phyloP scores from a whole-genome alignment of 805 yeast genomes.

The Yamadazyma akitaensis region DNA sequence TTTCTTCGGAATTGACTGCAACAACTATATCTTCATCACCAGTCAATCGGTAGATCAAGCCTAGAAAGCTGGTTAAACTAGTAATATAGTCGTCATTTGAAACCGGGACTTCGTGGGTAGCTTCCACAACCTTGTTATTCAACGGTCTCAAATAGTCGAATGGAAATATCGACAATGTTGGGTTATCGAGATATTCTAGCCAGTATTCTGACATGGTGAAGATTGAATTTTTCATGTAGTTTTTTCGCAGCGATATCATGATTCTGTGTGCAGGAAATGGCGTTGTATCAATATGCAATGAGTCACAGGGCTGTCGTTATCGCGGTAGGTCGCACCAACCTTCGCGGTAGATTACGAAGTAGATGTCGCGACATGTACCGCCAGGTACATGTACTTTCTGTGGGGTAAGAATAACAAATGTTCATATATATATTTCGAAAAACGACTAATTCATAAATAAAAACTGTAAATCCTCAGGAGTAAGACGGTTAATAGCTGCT shows the following conservation, averaged over 20 bases:
- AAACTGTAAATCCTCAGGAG: constrained; percentile 94
- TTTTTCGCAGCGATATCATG: background rate
- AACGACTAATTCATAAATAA: constrained; percentile 69
- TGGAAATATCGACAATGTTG: constrained; percentile 85
- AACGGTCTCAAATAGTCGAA: constrained; percentile 81
- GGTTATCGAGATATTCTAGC: constrained; percentile 64
- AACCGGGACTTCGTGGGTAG: constrained; percentile 34
- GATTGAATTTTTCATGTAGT: background rate
- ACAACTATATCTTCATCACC: constrained; percentile 95
- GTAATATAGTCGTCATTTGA: constrained; percentile 38
- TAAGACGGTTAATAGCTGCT: constrained; percentile 80
- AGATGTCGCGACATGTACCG: background rate
- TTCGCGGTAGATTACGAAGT: background rate
- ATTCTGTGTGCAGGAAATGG: background rate
- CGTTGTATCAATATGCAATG: background rate
- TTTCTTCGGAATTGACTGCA: constrained; percentile 53
- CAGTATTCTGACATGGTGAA: constrained; percentile 37
- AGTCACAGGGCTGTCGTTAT: background rate
- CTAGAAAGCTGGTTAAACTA: constrained; percentile 64
- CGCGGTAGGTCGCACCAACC: no score
- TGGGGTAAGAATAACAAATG: background rate
- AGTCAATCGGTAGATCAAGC: constrained; percentile 72
- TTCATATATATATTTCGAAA: no score
- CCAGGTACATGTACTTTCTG: background rate
- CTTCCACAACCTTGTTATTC: constrained; percentile 63